Percentiles rank a stretch among this genome's conserved stretches.
Evolutionary conservation across 805 yeast genomes (phyloP).

Genomic region (Limtongia smithiae): DNA sequence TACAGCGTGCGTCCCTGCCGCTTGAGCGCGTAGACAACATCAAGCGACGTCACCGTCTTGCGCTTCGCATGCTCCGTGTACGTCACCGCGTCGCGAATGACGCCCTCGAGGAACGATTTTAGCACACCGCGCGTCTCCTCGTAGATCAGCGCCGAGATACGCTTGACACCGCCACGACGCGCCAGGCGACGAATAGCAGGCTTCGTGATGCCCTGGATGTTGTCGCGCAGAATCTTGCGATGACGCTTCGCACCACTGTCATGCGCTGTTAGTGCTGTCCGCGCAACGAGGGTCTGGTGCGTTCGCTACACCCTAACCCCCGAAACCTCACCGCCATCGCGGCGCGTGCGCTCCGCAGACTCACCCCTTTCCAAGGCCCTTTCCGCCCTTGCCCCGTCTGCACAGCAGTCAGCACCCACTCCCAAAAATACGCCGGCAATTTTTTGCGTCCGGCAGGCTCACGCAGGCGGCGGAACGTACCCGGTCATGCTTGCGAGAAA

Average conservation of each 20-base stretch:
- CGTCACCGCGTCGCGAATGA: constrained; percentile 98
- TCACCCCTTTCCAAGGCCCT: constrained; percentile 92
- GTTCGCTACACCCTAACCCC: not conserved
- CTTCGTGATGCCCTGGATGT: constrained; percentile 99
- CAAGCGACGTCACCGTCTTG: constrained; percentile 98
- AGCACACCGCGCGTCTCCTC: constrained; percentile 98
- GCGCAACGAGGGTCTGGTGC: too few species aligned
- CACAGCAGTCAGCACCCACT: not conserved
- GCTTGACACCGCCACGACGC: constrained; percentile 99
- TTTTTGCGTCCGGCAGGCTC: not conserved
- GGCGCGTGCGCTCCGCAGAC: constrained; percentile 1
- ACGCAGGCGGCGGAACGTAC: constrained; percentile 15
- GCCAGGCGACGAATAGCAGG: constrained; percentile 99
- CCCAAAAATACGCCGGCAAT: not conserved
- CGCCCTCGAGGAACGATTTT: constrained; percentile 92
- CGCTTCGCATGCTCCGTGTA: constrained; percentile 99
- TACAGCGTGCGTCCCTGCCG: constrained; percentile 99
- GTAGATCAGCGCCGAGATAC: constrained; percentile 97
- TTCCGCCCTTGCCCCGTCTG: constrained; percentile 99
- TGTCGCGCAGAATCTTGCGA: constrained; percentile 98
- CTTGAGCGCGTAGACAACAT: constrained; percentile 98
- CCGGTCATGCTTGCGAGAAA: constrained; percentile 25
- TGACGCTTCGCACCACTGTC: constrained; percentile 98
- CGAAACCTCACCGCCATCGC: constrained; percentile 8
- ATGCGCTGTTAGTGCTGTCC: not conserved